These are phyloP conservation scores for Rhizophagus clarus DNA, from an alignment of 192 early-diverging fungal species.

Conservation along the genomic window DNA sequence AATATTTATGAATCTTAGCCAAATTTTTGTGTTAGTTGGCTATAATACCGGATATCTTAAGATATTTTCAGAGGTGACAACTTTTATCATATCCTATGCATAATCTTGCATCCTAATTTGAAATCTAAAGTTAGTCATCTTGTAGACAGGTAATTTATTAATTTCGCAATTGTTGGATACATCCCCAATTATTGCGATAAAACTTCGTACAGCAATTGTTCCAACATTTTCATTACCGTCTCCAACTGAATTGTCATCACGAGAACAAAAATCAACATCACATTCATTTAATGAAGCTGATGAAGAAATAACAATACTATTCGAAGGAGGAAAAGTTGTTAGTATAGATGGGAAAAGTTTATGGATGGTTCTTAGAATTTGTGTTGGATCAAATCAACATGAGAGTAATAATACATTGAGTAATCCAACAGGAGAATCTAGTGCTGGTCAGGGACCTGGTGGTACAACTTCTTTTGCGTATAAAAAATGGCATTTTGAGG, in stretches of 20 bases:
- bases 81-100: background rate
- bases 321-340: conserved; percentile 50
- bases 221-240: conserved; percentile 30
- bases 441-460: conserved; percentile 29
- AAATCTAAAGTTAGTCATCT: background rate
- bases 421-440: background rate
- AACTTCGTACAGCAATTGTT: conserved; percentile 45
- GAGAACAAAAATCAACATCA: conserved; percentile 24
- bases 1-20: conserved; percentile 32
- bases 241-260: background rate
- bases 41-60: conserved; percentile 59
- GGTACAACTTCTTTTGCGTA: conserved; percentile 49
- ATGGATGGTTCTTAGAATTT: conserved; percentile 56
- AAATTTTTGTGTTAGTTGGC: conserved; percentile 54
- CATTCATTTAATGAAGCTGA: conserved; percentile 41
- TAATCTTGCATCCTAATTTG: background rate
- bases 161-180: conserved; percentile 53
- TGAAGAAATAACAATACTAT: conserved; percentile 59
- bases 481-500: conserved; percentile 56
- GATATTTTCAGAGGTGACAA: conserved; percentile 52
- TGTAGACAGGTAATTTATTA: conserved; percentile 48
- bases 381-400: conserved; percentile 40
- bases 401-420: background rate
- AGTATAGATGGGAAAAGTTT: conserved; percentile 59
- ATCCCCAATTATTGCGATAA: conserved; percentile 49